Base-by-base conservation (phyloP, 495 filamentous ascomycete genomes). In the Amniculicola lignicola region DNA sequence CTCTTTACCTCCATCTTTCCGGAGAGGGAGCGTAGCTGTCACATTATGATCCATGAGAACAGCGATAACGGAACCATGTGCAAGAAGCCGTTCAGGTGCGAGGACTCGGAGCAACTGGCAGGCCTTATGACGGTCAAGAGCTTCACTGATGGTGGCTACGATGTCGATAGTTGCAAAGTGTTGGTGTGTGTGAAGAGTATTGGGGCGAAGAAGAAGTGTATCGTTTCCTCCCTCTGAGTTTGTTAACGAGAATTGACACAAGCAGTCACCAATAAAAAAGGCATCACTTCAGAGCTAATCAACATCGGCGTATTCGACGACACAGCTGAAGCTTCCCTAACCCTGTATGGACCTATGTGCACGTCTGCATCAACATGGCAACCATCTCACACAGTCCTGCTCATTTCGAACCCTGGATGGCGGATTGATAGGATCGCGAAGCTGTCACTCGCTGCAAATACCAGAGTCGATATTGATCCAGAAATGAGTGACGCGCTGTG, bases 261-360 rank as follows among this genome's bases (percentile, higher is more conserved):
- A 22, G 19, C 64, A 66, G 71, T 83, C 42, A 72, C 70, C 1
- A 74, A 71, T 37, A 79, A 78, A 54, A 75, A 76, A 47, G 70
- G 63, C 0, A 67, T 65, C 3, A 55, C 63, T 3, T 62, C 70
- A 0, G 70, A 79, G 35, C 68, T 79, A 28, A 67, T 79, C 22
- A 77, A 80, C 42, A 66, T 86, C 9, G 63, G 70, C 15, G 63
- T 86, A 10, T 82, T 83, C 52, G 84, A 87, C 61, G 76, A 86
- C 55, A 85, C 80, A 2, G 71, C 67, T 3, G 74, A 77, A 45
- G 76, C 75, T 18, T 69, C 69, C 0, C 64, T 86, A 3, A 78
- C 73, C 11, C 62, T 87, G 0, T 85, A 78, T 77, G 71, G 76
- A 23, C 67, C 75, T 15, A 65, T 74, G 39, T 69, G 75, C 16